phyloP scores from a whole-genome alignment of 768 basidiomycete species.

The Trametes meyenii region DNA sequence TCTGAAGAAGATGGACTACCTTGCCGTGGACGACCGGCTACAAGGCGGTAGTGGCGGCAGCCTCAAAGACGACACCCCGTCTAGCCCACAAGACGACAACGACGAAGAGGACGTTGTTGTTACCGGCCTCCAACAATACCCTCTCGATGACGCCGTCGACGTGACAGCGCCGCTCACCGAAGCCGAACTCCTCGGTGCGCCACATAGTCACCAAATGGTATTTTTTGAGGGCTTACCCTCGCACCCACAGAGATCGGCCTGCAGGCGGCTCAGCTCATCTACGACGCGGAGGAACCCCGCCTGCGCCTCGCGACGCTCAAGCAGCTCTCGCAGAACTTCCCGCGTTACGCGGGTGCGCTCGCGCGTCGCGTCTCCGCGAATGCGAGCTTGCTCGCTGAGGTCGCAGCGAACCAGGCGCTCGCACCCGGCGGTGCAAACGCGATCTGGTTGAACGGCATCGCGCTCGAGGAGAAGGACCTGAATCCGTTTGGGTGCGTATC shows the following conservation, averaged over 20 bases:
- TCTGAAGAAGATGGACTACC: slow-evolving; percentile 96
- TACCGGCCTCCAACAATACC: slow-evolving; percentile 33
- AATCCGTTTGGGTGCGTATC: slow-evolving; percentile 62
- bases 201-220: not conserved
- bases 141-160: slow-evolving; percentile 27
- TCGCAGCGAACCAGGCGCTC: slow-evolving; percentile 57
- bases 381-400: slow-evolving; percentile 52
- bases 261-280: slow-evolving; percentile 76
- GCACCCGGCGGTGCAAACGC: slow-evolving; percentile 55
- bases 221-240: not conserved
- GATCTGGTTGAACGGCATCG: slow-evolving; percentile 83
- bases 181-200: slow-evolving; percentile 51
- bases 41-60: slow-evolving; percentile 9
- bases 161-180: slow-evolving; percentile 27
- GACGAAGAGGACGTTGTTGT: slow-evolving; percentile 28
- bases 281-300: slow-evolving; percentile 45
- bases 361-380: slow-evolving; percentile 67
- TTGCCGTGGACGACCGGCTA: slow-evolving; percentile 85
- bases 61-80: slow-evolving; percentile 1
- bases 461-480: slow-evolving; percentile 61
- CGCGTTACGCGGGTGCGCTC: slow-evolving; percentile 77
- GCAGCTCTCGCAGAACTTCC: slow-evolving; percentile 85
- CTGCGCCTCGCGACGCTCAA: slow-evolving; percentile 54
- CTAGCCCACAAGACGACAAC: not conserved
- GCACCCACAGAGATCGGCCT: slow-evolving; percentile 58